Evolutionary conservation across 1,284 basidiomycete species (phyloP).

Genomic region (Omphalotus olearius): DNA sequence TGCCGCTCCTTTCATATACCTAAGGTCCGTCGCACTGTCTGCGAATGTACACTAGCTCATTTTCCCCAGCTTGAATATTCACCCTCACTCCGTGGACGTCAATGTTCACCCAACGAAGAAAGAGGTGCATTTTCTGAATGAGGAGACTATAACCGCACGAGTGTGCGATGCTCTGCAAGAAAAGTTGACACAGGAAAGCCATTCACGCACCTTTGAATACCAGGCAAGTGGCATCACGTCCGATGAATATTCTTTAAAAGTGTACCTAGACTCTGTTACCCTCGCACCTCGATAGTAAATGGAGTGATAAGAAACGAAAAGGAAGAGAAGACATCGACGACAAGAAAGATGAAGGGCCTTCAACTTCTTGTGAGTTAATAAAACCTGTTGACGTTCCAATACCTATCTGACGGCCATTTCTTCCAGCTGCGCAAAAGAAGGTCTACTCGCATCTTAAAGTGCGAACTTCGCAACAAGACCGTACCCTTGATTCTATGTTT

Average conservation of each 20-base stretch:
- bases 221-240: conserved; percentile 48
- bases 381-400: background rate
- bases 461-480: conserved; percentile 81
- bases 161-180: conserved; percentile 75
- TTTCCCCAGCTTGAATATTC: conserved; percentile 65
- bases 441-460: conserved; percentile 85
- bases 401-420: background rate
- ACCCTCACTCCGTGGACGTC: conserved; percentile 89
- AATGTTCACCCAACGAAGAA: conserved; percentile 99
- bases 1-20: conserved; percentile 86
- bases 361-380: conserved; percentile 5
- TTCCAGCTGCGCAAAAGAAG: conserved; percentile 26
- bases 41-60: conserved; percentile 72
- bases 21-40: conserved; percentile 81
- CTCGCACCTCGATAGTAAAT: conserved; percentile 17
- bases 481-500: conserved; percentile 94
- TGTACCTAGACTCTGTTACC: conserved; percentile 56
- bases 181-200: conserved; percentile 62
- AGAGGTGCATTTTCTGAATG: conserved; percentile 93
- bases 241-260: background rate
- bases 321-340: conserved; percentile 40
- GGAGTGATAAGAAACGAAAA: conserved; percentile 35
- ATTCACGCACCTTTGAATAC: conserved; percentile 75
- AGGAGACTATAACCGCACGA: conserved; percentile 82
- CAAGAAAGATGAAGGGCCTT: conserved; percentile 27